These are phyloP conservation scores for Aureobasidium sp. DNA, from an alignment of 2,329 filamentous ascomycete genomes.

Conservation along the genomic window DNA sequence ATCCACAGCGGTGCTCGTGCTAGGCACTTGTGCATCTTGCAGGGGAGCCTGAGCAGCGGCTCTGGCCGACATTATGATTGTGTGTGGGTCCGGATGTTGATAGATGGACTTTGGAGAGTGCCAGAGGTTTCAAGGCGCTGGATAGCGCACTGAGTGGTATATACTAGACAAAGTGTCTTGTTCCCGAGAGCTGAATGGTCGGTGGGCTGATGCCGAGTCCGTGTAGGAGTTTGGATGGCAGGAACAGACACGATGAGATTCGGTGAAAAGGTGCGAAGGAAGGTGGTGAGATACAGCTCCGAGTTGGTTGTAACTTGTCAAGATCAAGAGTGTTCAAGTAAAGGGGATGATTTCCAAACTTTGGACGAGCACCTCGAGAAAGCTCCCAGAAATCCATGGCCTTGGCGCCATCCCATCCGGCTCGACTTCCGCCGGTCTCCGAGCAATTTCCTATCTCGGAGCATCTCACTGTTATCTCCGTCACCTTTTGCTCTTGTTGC, in stretches of 20 bases:
- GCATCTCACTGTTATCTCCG: neutral
- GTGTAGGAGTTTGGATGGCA: neutral
- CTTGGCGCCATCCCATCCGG: neutral
- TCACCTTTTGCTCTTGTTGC: neutral
- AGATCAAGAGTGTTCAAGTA: neutral
- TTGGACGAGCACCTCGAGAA: neutral
- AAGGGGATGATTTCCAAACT: neutral
- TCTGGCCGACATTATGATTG: slow-evolving; percentile 1
- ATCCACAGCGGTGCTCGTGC: slow-evolving; percentile 14
- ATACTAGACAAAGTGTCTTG: neutral
- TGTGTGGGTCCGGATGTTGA: neutral
- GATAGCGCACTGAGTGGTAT: neutral
- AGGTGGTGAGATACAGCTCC: neutral
- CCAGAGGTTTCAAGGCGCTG: neutral
- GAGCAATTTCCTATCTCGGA: neutral
- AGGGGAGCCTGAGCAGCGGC: neutral
- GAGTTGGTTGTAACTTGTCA: neutral
- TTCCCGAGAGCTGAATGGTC: neutral
- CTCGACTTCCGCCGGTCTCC: neutral
- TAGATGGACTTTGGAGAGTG: neutral
- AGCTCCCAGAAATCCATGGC: neutral
- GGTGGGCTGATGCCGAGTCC: neutral
- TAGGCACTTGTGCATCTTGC: neutral
- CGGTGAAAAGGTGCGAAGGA: neutral
- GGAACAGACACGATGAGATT: neutral